A percentile compares a stretch with the other conserved stretches of the same genome.
Conservation (phyloP, 106 monocot genomes). For the Acanthochlamys bracteata region DNA sequence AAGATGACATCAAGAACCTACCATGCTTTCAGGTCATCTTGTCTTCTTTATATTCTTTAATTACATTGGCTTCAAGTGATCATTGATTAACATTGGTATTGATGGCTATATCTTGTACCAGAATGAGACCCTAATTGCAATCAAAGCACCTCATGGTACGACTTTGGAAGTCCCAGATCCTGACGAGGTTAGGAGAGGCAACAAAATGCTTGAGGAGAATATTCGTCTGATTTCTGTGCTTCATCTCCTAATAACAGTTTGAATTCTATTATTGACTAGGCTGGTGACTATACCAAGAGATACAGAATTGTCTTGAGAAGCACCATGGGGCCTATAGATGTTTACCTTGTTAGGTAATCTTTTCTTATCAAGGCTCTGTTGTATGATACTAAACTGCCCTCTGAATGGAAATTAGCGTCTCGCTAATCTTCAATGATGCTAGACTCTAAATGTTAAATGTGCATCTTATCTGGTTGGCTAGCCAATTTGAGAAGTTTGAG, state of each 20-base stretch:
- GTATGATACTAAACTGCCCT: too few species aligned
- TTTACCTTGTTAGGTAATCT: conserved; percentile 76
- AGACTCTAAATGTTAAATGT: too few species aligned
- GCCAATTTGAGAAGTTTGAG: conserved; percentile 77
- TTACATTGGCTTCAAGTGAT: too few species aligned
- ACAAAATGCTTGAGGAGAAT: not conserved
- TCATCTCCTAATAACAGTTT: not conserved
- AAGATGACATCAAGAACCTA: conserved; percentile 38
- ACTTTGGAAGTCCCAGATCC: conserved; percentile 77
- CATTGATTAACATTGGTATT: too few species aligned
- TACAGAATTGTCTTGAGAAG: conserved; percentile 85
- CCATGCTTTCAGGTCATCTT: conserved; percentile 33
- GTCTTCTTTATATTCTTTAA: too few species aligned
- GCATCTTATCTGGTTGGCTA: conserved; percentile 3
- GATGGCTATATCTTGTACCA: too few species aligned
- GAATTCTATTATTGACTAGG: conserved; percentile 15
- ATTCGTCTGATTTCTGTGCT: not conserved
- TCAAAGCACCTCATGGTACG: conserved; percentile 79
- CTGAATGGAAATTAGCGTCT: too few species aligned
- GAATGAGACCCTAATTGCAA: conserved; percentile 75
- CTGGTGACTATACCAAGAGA: conserved; percentile 58
- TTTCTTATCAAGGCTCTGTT: too few species aligned
- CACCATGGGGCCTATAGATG: conserved; percentile 74
- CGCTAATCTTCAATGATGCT: too few species aligned
- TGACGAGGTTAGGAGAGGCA: conserved; percentile 43